Percentiles rank a stretch among this genome's conserved stretches.
phyloP scores from a whole-genome alignment of 176 grass and related monocot genomes.

The Cenchrus purpureus region DNA sequence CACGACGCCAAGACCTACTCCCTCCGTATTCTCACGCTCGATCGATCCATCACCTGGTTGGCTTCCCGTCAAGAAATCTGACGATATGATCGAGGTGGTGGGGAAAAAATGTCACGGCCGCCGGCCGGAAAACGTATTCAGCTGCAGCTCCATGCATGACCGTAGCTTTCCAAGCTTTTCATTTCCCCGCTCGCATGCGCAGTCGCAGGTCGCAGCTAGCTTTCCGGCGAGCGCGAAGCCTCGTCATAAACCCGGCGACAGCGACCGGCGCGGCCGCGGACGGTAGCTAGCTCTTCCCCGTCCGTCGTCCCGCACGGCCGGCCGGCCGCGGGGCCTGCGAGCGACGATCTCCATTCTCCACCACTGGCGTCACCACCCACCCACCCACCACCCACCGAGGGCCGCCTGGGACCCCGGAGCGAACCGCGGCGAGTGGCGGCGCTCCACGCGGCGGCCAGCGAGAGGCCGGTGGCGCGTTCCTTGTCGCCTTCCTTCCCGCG shows the following conservation, averaged over 20 bases:
- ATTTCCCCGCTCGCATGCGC: too few relatives aligned
- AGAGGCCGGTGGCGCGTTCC: not conserved
- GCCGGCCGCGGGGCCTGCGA: not conserved
- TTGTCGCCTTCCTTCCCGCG: constrained; percentile 1
- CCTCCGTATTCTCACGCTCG: too few relatives aligned
- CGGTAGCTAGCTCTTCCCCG: not conserved
- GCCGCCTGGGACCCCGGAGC: too few relatives aligned
- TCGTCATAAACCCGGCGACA: not conserved
- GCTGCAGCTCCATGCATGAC: too few relatives aligned
- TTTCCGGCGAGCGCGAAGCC: not conserved
- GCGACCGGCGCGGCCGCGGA: not conserved
- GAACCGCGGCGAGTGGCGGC: not conserved
- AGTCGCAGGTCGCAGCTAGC: not conserved
- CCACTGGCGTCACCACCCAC: constrained; percentile 1
- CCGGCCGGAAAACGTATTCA: too few relatives aligned
- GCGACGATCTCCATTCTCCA: not conserved
- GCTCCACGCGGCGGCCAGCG: constrained; percentile 21
- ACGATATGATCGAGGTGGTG: not conserved
- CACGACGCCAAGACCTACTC: too few relatives aligned
- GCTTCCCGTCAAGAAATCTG: too few relatives aligned
- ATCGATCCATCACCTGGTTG: too few relatives aligned
- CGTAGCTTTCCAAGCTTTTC: too few relatives aligned
- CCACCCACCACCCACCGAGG: not conserved
- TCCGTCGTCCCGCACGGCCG: not conserved
- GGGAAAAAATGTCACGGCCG: too few relatives aligned